Evolutionary conservation across 805 yeast species (phyloP), one percentile per base, ranked within the genome.

Genomic region (Sugiyamaella marilandica): DNA sequence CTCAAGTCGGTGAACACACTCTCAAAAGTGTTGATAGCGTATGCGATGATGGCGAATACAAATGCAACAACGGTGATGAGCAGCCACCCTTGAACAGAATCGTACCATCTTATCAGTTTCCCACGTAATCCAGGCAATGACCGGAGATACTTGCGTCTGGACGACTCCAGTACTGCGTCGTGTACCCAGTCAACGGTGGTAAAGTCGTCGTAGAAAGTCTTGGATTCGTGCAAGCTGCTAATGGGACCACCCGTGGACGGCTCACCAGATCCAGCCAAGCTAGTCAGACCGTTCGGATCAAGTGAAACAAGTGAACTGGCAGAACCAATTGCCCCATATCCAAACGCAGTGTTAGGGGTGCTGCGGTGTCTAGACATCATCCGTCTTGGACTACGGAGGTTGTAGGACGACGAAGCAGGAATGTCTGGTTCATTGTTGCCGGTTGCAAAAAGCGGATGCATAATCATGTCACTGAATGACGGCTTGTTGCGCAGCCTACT

Each of bases 161-260:
- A 66, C 34, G 78, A 74, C 49, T 76, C 76, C 51, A 68, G 66
- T 31, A 78, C 66, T 35, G 73, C 71, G 32, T 80, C 81, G 31
- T 73, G 71, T 2, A 78, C 75, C 84, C 84, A 80, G 64, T 80
- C 85, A 14, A 80, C 77, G 16, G 83, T 78, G 19, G 85, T 80
- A 65, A 79, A 80, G 63, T 80, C 83, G 61, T 80, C 81, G 62
- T 80, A 80, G 67, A 69, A 78, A 16, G 43, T 39, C 43, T 39
- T 39, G 29, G 29, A 24, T 24, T 24, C 29, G 29, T 7, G 56
- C 24, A 3, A 4, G 24, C 47, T 36, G 31, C 34, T 24, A 7
- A 3, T 24, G 7, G 7, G 29, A 3, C 29, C 29, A 7, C 7
- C 29, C 29, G 7, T 24, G 7, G 29, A 24, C 3, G 29, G 3